A percentile compares a stretch with the other conserved stretches of the same genome.
Evolutionary conservation across 192 early-diverging fungal genomes (phyloP).

Genomic region (Coemansia sp.): DNA sequence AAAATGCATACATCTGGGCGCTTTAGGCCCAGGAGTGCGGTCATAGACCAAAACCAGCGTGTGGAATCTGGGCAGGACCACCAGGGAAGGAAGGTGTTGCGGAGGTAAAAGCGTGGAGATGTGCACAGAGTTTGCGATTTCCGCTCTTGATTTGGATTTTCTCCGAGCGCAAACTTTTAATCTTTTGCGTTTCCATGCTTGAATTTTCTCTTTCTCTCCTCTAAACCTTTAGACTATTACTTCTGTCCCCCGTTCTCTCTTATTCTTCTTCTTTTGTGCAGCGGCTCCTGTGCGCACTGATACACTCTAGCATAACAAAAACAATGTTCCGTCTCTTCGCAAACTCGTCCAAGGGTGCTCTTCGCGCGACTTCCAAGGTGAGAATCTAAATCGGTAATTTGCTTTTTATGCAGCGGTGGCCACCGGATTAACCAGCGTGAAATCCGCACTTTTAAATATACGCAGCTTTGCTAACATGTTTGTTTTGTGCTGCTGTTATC

Average conservation of each 20-base stretch:
- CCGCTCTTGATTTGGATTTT: too few relatives aligned
- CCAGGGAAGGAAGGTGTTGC: too few relatives aligned
- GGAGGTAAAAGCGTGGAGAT: too few relatives aligned
- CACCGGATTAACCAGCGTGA: background rate
- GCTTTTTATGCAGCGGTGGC: background rate
- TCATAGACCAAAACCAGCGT: too few relatives aligned
- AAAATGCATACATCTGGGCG: too few relatives aligned
- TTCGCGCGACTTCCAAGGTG: constrained; percentile 51
- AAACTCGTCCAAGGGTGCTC: constrained; percentile 46
- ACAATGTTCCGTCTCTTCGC: constrained; percentile 54
- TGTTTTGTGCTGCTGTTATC: background rate
- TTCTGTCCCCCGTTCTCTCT: background rate
- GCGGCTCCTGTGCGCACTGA: background rate
- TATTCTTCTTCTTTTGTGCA: background rate
- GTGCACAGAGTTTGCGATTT: too few relatives aligned
- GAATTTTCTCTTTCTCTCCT: background rate
- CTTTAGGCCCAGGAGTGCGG: too few relatives aligned
- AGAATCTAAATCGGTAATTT: constrained; percentile 1
- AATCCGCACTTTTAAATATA: background rate
- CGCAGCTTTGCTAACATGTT: constrained; percentile 1
- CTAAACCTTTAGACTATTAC: background rate
- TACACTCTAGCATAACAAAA: background rate
- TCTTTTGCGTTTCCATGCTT: background rate
- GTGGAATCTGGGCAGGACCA: too few relatives aligned
- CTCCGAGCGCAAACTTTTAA: too few relatives aligned